Evolutionary conservation across 306 rosid genomes (phyloP).

Genomic region (Benincasa hispida): DNA sequence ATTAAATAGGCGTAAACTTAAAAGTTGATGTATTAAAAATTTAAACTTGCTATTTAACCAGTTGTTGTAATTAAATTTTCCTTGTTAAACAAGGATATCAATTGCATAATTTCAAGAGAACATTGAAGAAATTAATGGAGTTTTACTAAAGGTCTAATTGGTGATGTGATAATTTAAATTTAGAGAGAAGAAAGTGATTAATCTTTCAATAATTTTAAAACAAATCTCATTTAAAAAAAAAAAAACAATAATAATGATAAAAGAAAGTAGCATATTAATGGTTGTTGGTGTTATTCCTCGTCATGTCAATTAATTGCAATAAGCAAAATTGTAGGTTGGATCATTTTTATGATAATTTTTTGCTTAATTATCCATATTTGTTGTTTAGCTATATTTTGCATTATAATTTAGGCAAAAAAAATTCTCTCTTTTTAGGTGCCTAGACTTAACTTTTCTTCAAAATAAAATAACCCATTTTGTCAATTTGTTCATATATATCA

Average conservation of each 20-base stretch:
- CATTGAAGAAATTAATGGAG: not conserved
- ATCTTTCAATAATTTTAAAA: too few relatives aligned
- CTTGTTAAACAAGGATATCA: not conserved
- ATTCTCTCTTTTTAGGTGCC: not conserved
- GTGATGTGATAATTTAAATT: not conserved
- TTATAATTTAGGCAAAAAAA: not conserved
- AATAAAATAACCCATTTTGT: not conserved
- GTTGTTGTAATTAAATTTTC: not conserved
- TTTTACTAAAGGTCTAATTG: not conserved
- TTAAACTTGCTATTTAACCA: too few relatives aligned
- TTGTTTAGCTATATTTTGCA: not conserved
- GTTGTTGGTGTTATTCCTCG: not conserved
- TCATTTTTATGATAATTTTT: not conserved
- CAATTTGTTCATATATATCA: not conserved
- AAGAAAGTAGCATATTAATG: not conserved
- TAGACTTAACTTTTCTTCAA: not conserved
- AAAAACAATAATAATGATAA: not conserved
- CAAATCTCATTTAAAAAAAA: too few relatives aligned
- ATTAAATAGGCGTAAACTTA: too few relatives aligned
- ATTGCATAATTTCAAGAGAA: not conserved
- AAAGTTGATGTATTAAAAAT: too few relatives aligned
- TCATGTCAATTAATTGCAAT: not conserved
- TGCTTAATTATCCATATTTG: not conserved
- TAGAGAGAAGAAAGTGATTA: not conserved
- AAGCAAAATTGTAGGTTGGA: not conserved